Conservation (phyloP, 176 grass and related monocot species). For the Thinopyrum elongatum region DNA sequence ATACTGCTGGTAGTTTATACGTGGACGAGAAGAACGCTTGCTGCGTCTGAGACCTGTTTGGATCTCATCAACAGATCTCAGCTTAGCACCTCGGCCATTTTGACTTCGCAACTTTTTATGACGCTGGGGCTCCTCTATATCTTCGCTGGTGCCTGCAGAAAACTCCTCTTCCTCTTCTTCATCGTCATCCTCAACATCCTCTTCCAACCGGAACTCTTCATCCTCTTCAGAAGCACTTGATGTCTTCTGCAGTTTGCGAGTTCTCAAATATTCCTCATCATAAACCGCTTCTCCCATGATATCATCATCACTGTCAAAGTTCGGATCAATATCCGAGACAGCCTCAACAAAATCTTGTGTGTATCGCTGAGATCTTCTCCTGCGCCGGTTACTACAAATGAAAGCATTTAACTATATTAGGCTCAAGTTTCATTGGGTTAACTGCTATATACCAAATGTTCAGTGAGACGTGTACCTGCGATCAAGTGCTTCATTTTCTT, state of each 20-base stretch:
- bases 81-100: conserved; percentile 57
- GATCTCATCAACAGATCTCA: conserved; percentile 78
- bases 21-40: conserved; percentile 74
- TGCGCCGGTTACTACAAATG: conserved; percentile 71
- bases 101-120: conserved; percentile 56
- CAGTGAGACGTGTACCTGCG: conserved; percentile 64
- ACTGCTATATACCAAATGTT: neutral
- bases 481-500: conserved; percentile 76
- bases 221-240: conserved; percentile 89
- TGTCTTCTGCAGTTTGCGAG: conserved; percentile 65
- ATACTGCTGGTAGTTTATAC: conserved; percentile 82
- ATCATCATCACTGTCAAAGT: conserved; percentile 84
- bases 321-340: conserved; percentile 66
- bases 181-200: conserved; percentile 77
- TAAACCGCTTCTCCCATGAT: conserved; percentile 99
- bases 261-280: conserved; percentile 94
- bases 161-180: conserved; percentile 93
- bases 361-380: conserved; percentile 84
- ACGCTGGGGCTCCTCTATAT: conserved; percentile 54
- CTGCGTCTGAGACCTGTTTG: conserved; percentile 88
- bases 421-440: neutral
- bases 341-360: conserved; percentile 86
- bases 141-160: conserved; percentile 81
- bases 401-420: conserved; percentile 33
- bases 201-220: conserved; percentile 88